Base-by-base conservation (phyloP, 164 flowering plant genomes). In the Warburgia ugandensis region DNA sequence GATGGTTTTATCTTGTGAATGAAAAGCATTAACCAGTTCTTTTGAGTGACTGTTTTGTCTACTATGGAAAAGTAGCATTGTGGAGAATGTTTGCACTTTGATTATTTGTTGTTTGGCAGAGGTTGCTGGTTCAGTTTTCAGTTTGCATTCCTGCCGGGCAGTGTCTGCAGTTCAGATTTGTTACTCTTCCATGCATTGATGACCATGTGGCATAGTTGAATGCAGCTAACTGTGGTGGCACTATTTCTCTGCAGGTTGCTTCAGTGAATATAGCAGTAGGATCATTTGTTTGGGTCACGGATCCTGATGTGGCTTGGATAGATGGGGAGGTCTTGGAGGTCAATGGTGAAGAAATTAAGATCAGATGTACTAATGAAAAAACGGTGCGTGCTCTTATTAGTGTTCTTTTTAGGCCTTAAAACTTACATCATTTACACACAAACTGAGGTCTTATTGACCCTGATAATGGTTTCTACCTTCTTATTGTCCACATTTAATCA, bases 211-310 rank as follows among this genome's bases (percentile, higher is more conserved):
- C 1, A 39, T 6, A 16, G 21, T 14, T 12, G 6, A 27, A 23
- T 21, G n/a, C 10, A 14, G 29, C n/a, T 36, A 8, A 29, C 19
- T 31, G 5, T 36, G 32, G 22, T 36, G 39, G 14, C 13, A 32
- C n/a, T n/a, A n/a, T n/a, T n/a, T n/a, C n/a, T 29, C 3, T 53
- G 62, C 77, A 82, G 94, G 73, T 74, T 65, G 60, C 77, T 71
- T 40, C 70, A 37, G 55, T 32, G 45, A 73, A 56, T 45, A 45
- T 77, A 19, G 48, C 41, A 5, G 84, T 80, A 41, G 94, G 97
- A 47, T 77, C 89, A 63, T 69, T 46, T 43, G 94, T 83, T 48
- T 88, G 97, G 97, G 81, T 77, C 65, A 87, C 77, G 70, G 97
- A 88, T 70, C 73, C 81, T 27, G 87, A 77, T 25, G 77, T 10